Conservation (phyloP, 2,329 filamentous ascomycete species). For the Coniochaeta ligniaria region DNA sequence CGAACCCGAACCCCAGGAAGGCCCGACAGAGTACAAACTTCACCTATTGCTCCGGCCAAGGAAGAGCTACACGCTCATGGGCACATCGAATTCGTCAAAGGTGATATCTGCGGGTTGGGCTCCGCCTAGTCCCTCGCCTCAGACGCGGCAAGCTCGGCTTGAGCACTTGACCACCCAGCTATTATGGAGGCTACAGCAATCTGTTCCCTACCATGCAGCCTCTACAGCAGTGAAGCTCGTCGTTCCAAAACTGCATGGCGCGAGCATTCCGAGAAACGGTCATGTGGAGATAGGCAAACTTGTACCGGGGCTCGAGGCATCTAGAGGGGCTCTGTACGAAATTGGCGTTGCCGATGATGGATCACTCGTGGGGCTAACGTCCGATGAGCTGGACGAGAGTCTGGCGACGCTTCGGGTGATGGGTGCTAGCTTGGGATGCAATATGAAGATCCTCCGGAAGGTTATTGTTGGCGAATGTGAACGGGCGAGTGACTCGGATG, state of each 20-base stretch:
- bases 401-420: slow-evolving; percentile 78
- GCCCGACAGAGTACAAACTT: slow-evolving; percentile 93
- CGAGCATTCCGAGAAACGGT: slow-evolving; percentile 36
- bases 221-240: slow-evolving; percentile 63
- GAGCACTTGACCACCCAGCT: slow-evolving; percentile 92
- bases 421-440: slow-evolving; percentile 87
- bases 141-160: slow-evolving; percentile 74
- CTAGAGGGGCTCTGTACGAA: slow-evolving; percentile 87
- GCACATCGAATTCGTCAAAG: slow-evolving; percentile 41
- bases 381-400: slow-evolving; percentile 90
- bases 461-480: slow-evolving; percentile 83
- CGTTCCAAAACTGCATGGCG: slow-evolving; percentile 67
- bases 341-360: slow-evolving; percentile 96
- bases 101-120: slow-evolving; percentile 17
- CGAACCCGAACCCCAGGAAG: slow-evolving; percentile 86
- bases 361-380: slow-evolving; percentile 76
- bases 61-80: slow-evolving; percentile 64
- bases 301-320: slow-evolving; percentile 81
- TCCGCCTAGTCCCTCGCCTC: slow-evolving; percentile 32
- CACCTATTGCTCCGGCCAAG: slow-evolving; percentile 78
- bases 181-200: slow-evolving; percentile 91
- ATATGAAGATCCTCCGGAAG: slow-evolving; percentile 72
- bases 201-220: slow-evolving; percentile 81
- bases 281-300: slow-evolving; percentile 47
- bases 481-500: slow-evolving; percentile 45